These are phyloP conservation scores for Coemansia erecta DNA, from an alignment of 192 early-diverging fungal species.

Conservation along the genomic window DNA sequence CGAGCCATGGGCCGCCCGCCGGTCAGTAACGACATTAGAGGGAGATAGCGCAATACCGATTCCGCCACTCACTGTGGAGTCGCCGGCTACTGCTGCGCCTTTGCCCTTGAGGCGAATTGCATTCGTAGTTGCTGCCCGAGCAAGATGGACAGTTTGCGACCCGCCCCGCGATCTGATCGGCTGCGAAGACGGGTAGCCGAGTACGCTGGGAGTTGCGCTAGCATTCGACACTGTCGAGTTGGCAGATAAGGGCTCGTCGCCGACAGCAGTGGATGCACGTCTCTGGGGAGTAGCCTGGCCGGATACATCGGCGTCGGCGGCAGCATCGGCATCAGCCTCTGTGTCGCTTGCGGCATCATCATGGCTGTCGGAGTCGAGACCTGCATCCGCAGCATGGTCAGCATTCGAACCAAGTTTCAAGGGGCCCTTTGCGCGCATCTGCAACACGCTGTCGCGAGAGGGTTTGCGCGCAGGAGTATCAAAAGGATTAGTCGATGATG, in stretches of 20 bases:
- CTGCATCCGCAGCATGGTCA: too few relatives aligned
- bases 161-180: constrained; percentile 38
- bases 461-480: neutral
- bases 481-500: neutral
- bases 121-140: constrained; percentile 47
- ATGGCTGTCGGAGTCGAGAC: too few relatives aligned
- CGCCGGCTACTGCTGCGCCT: neutral
- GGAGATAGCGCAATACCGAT: neutral
- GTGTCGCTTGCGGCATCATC: too few relatives aligned
- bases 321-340: too few relatives aligned
- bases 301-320: too few relatives aligned
- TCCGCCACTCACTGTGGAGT: too few relatives aligned
- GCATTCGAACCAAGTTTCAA: too few relatives aligned
- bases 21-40: neutral
- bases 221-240: neutral
- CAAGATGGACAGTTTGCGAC: constrained; percentile 46
- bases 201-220: neutral
- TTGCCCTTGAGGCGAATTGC: constrained; percentile 50
- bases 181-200: constrained; percentile 14
- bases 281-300: too few relatives aligned
- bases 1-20: constrained; percentile 27
- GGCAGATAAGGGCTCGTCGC: too few relatives aligned
- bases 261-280: too few relatives aligned
- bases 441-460: too few relatives aligned
- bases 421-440: too few relatives aligned